phyloP scores from a whole-genome alignment of 2,329 filamentous ascomycete species.

The Ascochyta clinopodiicola region DNA sequence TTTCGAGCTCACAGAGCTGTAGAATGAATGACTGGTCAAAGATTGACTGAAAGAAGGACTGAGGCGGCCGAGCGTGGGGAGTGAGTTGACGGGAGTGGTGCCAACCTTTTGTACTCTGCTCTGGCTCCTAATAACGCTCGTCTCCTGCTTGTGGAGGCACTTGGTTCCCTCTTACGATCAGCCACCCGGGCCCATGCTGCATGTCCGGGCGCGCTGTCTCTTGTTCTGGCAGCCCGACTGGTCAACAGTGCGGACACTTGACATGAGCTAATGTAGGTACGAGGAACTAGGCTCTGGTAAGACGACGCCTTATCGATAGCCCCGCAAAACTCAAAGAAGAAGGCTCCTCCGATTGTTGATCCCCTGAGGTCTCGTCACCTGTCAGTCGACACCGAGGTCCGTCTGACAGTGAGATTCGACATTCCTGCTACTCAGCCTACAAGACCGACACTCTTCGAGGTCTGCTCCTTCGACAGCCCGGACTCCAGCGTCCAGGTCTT shows the following conservation, averaged over 20 bases:
- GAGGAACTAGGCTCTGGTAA: constrained; percentile 10
- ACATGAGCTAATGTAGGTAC: constrained; percentile 21
- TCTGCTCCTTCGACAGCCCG: not conserved
- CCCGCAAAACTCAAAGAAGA: constrained; percentile 4
- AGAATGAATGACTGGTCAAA: constrained; percentile 37
- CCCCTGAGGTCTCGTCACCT: constrained; percentile 1
- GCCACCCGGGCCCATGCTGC: constrained; percentile 16
- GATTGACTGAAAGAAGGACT: constrained; percentile 37
- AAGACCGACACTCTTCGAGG: not conserved
- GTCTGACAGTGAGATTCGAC: not conserved
- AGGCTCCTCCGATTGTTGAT: constrained; percentile 8
- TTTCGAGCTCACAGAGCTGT: constrained; percentile 42
- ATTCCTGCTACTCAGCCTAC: not conserved
- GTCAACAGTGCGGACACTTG: constrained; percentile 7
- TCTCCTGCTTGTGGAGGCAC: constrained; percentile 6
- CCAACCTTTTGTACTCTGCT: constrained; percentile 14
- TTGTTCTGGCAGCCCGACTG: constrained; percentile 7
- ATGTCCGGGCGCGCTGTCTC: constrained; percentile 4
- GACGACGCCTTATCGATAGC: constrained; percentile 15
- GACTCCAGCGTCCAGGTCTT: not conserved
- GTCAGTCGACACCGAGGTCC: constrained; percentile 5
- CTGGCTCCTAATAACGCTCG: constrained; percentile 1
- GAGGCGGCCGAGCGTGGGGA: constrained; percentile 18
- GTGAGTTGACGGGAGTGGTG: not conserved
- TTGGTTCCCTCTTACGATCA: constrained; percentile 8